Conservation (phyloP, 2,329 filamentous ascomycete genomes). For the Colletotrichum endophyticum region DNA sequence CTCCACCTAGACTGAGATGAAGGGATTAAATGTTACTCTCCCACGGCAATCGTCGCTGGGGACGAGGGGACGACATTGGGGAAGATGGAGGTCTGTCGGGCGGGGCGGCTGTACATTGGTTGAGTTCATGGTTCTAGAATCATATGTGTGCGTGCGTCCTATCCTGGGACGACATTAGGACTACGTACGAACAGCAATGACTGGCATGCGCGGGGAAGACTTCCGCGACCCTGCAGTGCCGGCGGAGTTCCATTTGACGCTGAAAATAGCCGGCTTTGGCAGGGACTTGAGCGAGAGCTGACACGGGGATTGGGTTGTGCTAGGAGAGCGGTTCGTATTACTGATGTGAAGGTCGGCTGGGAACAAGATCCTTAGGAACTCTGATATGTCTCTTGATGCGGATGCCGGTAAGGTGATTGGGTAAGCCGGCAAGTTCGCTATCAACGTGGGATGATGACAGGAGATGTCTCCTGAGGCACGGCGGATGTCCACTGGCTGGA, state of each 20-base stretch:
- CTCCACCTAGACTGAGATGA: background rate
- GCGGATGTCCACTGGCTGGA: background rate
- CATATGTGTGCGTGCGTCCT: background rate
- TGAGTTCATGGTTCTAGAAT: background rate
- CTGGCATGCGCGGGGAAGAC: background rate
- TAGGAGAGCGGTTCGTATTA: conserved; percentile 9
- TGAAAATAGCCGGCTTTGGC: conserved; percentile 10
- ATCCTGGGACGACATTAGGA: background rate
- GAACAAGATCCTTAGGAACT: background rate
- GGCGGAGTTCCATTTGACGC: background rate
- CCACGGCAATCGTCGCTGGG: background rate
- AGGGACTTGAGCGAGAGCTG: background rate
- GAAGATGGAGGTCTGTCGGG: background rate
- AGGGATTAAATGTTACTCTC: background rate
- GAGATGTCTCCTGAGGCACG: background rate
- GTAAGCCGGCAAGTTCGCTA: background rate
- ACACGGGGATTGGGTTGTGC: conserved; percentile 2
- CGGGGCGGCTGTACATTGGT: background rate
- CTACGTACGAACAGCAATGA: background rate
- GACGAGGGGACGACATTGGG: background rate
- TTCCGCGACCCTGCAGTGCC: background rate
- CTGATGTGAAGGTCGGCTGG: background rate
- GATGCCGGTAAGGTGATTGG: background rate
- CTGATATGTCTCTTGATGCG: background rate
- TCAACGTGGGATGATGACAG: background rate